Evolutionary conservation across 306 rosid genomes (phyloP), one percentile per base, ranked within the genome.

Genomic region (Quercus robur): DNA sequence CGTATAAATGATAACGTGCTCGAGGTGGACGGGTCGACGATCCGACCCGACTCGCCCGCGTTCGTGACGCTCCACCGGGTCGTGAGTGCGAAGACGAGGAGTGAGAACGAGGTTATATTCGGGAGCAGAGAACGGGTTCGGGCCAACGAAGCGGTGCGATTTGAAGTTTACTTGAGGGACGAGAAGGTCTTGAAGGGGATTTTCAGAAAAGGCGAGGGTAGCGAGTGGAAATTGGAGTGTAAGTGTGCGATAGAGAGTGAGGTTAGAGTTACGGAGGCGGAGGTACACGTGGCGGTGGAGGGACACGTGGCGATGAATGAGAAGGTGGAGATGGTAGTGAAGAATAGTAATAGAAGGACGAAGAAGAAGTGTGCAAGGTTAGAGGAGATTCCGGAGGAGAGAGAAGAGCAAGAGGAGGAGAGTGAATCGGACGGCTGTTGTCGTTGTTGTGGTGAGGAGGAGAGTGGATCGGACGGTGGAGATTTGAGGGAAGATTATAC

Each of bases 311-410:
- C 88, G 75, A 83, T 84, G 74, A 70, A 14, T 1, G 82, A 84
- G 84, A 89, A 23, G 70, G 85, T 84, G 57, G 61, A 71, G 0
- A 71, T 83, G 85, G 82, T 70, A 31, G 77, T 62, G 38, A 76
- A 74, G 73, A 78, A 70, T 72, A 58, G 70, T 71, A 70, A 71
- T 56, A 17, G 10, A 62, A 54, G 46, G 84, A 61, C 71, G 57
- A 72, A 25, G 57, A 77, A 86, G 25, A 71, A 83, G 33, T 13
- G 64, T 46, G 71, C 51, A 35, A 5, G 46, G 71, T 44, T 87
- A 78, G 88, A 80, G 70, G 88, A 84, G 78, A 89, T 89, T 57
- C 93, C 89, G 1, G 91, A 87, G 81, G 85, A 73, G 28, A 67
- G 76, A 55, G 85, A 81, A 73, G 77, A 56, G 26, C 81, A 31